phyloP scores from a whole-genome alignment of 1,284 basidiomycete species.

The Takashimella tepidaria region DNA sequence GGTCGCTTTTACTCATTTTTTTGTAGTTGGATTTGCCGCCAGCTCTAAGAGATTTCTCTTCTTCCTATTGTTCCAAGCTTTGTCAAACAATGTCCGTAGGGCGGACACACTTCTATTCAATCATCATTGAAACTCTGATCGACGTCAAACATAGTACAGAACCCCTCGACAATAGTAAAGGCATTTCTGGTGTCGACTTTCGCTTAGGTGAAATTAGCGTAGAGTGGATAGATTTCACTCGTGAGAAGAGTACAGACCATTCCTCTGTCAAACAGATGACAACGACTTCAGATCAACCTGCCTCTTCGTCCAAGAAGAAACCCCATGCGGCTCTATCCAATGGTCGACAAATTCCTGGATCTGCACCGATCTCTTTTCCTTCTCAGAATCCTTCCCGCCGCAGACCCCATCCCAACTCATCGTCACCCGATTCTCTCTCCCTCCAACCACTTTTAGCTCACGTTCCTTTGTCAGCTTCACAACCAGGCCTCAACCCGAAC shows the following conservation, averaged over 20 bases:
- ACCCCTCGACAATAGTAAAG: too few relatives aligned
- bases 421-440: conserved; percentile 27
- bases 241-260: conserved; percentile 36
- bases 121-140: background rate
- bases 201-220: conserved; percentile 42
- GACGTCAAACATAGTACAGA: too few relatives aligned
- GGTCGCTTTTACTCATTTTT: too few relatives aligned
- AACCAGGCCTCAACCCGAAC: conserved; percentile 20
- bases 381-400: background rate
- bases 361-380: background rate
- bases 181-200: too few relatives aligned
- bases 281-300: background rate
- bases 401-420: background rate
- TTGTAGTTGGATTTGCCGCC: background rate
- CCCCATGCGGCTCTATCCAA: background rate
- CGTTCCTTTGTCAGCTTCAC: conserved; percentile 17
- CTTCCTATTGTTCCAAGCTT: background rate
- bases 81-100: background rate
- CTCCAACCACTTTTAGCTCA: conserved; percentile 44
- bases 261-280: background rate
- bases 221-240: conserved; percentile 45
- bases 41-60: background rate
- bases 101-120: background rate
- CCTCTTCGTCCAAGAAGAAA: background rate
- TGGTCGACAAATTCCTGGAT: background rate